Percentiles rank a stretch among this genome's conserved stretches.
Conservation (phyloP, 495 filamentous ascomycete species). For the Neurospora cerealis region DNA sequence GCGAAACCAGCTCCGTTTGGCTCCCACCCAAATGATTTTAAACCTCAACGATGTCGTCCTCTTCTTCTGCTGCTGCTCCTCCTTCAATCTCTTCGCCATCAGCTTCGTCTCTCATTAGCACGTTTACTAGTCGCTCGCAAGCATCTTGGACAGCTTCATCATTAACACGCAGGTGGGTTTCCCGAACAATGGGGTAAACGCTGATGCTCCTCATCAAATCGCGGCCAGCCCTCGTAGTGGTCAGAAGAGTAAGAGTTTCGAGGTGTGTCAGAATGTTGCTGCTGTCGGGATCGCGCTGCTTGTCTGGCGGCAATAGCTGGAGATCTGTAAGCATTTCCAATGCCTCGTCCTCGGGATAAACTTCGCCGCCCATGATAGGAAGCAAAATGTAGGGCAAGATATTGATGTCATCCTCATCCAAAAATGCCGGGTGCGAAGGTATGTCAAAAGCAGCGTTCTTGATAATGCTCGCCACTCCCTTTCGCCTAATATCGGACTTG, state of each 20-base stretch:
- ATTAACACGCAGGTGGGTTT: conserved; percentile 69
- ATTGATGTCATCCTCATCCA: conserved; percentile 60
- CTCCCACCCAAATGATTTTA: conserved; percentile 9
- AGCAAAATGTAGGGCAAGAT: conserved; percentile 80
- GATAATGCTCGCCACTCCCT: conserved; percentile 84
- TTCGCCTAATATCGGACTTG: conserved; percentile 63
- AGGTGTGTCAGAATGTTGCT: conserved; percentile 75
- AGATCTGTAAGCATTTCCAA: conserved; percentile 74
- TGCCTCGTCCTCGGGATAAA: conserved; percentile 64
- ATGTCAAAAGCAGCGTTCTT: conserved; percentile 77
- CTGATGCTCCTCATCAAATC: conserved; percentile 63
- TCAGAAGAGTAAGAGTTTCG: conserved; percentile 76
- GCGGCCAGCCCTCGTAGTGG: conserved; percentile 65
- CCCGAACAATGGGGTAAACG: conserved; percentile 81
- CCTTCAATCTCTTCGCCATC: conserved; percentile 54
- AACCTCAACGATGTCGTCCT: conserved; percentile 31
- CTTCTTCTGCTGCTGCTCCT: conserved; percentile 34
- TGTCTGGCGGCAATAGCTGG: conserved; percentile 80
- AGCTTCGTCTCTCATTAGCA: conserved; percentile 78
- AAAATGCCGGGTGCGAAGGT: conserved; percentile 55
- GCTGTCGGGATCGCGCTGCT: conserved; percentile 65
- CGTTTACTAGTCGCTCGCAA: conserved; percentile 83
- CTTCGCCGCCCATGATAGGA: conserved; percentile 48
- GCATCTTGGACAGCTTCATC: conserved; percentile 75
- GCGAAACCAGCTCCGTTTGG: neutral